A percentile compares a stretch with the other conserved stretches of the same genome.
These are phyloP conservation scores for Starmerella etchellsii DNA, from an alignment of 805 yeast genomes.

Conservation along the genomic window DNA sequence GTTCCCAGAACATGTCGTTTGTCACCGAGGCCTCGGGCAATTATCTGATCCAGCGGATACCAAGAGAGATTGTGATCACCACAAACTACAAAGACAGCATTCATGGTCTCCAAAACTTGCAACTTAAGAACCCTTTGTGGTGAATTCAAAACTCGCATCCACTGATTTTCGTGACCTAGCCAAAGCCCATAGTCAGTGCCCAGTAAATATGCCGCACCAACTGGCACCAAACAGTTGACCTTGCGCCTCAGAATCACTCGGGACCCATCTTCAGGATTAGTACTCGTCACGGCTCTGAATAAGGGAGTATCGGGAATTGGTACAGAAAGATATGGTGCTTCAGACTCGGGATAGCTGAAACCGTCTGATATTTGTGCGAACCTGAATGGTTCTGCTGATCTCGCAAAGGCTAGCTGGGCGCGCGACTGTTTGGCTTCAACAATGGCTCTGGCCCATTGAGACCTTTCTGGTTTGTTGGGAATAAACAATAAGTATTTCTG, in stretches of 20 bases:
- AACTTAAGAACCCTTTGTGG: constrained; percentile 34
- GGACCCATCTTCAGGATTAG: constrained; percentile 11
- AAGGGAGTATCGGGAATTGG: constrained; percentile 25
- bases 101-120: constrained; percentile 44
- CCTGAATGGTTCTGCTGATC: constrained; percentile 41
- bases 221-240: constrained; percentile 34
- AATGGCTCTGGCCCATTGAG: constrained; percentile 44
- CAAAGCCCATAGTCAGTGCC: constrained; percentile 58
- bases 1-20: constrained; percentile 33
- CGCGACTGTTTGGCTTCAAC: constrained; percentile 35
- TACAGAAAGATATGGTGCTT: constrained; percentile 30
- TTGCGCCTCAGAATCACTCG: constrained; percentile 25
- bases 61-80: constrained; percentile 48
- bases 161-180: constrained; percentile 29
- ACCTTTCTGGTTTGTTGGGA: constrained; percentile 33
- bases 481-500: constrained; percentile 26
- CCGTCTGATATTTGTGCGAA: constrained; percentile 43
- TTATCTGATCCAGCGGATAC: constrained; percentile 48
- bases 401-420: constrained; percentile 25
- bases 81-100: constrained; percentile 42
- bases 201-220: constrained; percentile 31
- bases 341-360: constrained; percentile 52
- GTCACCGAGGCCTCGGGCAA: constrained; percentile 25
- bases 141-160: constrained; percentile 43
- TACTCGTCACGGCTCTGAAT: constrained; percentile 24